phyloP scores from a whole-genome alignment of 306 rosid genomes.

The Castanea sativa region DNA sequence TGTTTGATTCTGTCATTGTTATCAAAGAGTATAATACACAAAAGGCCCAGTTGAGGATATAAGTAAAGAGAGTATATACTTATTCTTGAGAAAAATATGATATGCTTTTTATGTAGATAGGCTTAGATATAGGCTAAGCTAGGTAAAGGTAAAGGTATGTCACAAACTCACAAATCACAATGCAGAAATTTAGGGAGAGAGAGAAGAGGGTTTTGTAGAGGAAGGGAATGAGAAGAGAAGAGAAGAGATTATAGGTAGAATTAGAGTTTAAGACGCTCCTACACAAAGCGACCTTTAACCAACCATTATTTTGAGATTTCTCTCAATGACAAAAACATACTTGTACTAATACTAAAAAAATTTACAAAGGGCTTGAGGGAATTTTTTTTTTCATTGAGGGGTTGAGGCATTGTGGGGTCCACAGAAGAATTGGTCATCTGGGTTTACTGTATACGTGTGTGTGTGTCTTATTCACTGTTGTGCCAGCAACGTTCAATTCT shows the following conservation, averaged over 20 bases:
- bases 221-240: background rate
- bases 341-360: background rate
- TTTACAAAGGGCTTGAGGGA: background rate
- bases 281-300: conserved; percentile 51
- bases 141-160: background rate
- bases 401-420: background rate
- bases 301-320: background rate
- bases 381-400: background rate
- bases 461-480: conserved; percentile 26
- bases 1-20: conserved; percentile 33
- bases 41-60: background rate
- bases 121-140: background rate
- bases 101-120: background rate
- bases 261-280: conserved; percentile 26
- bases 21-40: background rate
- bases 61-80: background rate
- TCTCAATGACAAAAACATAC: background rate
- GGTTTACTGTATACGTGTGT: too few relatives aligned
- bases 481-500: conserved; percentile 19
- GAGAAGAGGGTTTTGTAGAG: conserved; percentile 32
- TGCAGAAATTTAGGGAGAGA: background rate
- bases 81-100: background rate
- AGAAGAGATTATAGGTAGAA: background rate
- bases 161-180: background rate
- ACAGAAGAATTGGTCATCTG: conserved; percentile 22